A percentile compares a stretch with the other conserved stretches of the same genome.
These are phyloP conservation scores for Croton laevigatus DNA, from an alignment of 441 rosid genomes.

Conservation along the genomic window DNA sequence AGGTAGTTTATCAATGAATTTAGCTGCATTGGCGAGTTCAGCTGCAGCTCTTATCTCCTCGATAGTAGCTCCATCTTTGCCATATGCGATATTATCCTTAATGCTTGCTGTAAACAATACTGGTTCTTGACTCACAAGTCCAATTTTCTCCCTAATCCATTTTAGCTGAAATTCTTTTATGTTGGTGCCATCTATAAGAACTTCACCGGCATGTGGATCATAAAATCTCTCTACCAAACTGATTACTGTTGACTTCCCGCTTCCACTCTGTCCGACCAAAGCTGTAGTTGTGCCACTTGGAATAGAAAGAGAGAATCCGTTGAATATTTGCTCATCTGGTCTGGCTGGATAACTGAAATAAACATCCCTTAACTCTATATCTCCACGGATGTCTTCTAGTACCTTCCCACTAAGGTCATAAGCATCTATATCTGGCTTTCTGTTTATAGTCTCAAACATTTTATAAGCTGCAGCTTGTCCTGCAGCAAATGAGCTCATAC, in stretches of 20 bases:
- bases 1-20: constrained; percentile 74
- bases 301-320: constrained; percentile 61
- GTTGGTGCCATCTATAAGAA: constrained; percentile 63
- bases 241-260: constrained; percentile 80
- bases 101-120: constrained; percentile 66
- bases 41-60: constrained; percentile 68
- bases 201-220: constrained; percentile 70
- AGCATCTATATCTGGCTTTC: constrained; percentile 73
- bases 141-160: constrained; percentile 75
- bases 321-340: constrained; percentile 65
- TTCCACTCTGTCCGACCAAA: constrained; percentile 85
- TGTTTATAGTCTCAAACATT: constrained; percentile 77
- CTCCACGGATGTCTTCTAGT: constrained; percentile 53
- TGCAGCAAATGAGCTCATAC: constrained; percentile 63
- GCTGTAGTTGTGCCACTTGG: constrained; percentile 62
- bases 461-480: constrained; percentile 86
- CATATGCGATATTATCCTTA: constrained; percentile 67
- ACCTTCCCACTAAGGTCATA: constrained; percentile 42
- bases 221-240: constrained; percentile 77
- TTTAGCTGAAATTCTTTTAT: constrained; percentile 62
- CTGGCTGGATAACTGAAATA: constrained; percentile 69
- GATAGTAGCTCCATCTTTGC: constrained; percentile 58
- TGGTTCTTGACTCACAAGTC: constrained; percentile 90
- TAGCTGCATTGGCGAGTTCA: constrained; percentile 74
- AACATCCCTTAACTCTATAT: constrained; percentile 59